Base-by-base conservation (phyloP, 768 basidiomycete species). In the Tremella fuciformis region DNA sequence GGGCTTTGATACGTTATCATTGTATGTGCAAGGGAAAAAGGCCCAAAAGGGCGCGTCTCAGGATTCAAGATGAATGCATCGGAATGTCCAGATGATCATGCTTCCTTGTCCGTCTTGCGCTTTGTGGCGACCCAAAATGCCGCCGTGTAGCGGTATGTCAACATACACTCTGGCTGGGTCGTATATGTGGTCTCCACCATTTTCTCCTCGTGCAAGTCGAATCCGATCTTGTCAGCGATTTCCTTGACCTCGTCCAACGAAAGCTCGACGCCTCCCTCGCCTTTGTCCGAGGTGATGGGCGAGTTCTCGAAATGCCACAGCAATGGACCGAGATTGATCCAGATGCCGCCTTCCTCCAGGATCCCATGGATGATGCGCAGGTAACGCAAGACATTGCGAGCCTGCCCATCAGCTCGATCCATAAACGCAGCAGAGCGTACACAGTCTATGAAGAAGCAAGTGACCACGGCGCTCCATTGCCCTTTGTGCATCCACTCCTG, bases 291-390 rank as follows among this genome's bases (percentile, higher is more conserved):
- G 6, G 51, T 61, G 84, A 84, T 55, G 9, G 63, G 64, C 19
- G 89, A 91, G 76, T 94, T 93, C 71, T 97, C 93, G 77, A 86
- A 97, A 74, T 98, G 94, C 93, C 94, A 98, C n/a, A 97, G 78
- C 0, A 94, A 78, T 0, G 94, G 94, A 86, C 86, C 88, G 8
- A 91, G 78, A 71, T 97, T 97, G 62, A 96, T 86, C 91, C 91
- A 96, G 6, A 91, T 82, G 0, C 93, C 94, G 19, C 87, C 90
- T 0, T 86, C 88, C 7, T 85, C 85, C 13, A 99, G 82, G 24
- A 94, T 85, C 1, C 80, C 80, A 77, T 91, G 86, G 47, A 97
- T 87, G 51, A 88, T 84, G n/a, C 87, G 84, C 13, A 97, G 82
- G 72, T 93, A 97, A 59, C 88, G 88, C 16, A 94, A 84, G 34